Evolutionary conservation across 768 basidiomycete species (phyloP).

Genomic region (Lyophyllum decastes): DNA sequence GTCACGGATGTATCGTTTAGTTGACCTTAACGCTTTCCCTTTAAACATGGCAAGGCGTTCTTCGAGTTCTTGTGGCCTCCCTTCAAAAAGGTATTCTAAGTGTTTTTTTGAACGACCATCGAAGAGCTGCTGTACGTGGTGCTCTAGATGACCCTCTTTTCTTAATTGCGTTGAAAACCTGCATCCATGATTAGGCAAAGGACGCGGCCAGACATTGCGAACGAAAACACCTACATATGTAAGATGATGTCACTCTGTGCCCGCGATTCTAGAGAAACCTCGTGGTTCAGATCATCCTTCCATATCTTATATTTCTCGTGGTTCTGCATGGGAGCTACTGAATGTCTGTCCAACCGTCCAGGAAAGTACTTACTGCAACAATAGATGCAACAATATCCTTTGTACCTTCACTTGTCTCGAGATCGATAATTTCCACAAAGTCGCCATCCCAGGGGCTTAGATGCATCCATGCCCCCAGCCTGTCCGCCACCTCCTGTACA

Average conservation of each 20-base stretch:
- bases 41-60: not conserved
- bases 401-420: not conserved
- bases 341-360: no score
- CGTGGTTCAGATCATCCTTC: not conserved
- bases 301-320: not conserved
- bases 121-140: not conserved
- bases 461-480: not conserved
- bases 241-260: not conserved
- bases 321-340: not conserved
- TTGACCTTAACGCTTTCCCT: not conserved
- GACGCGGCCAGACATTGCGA: no score
- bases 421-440: not conserved
- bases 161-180: not conserved
- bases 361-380: not conserved
- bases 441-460: not conserved
- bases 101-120: not conserved
- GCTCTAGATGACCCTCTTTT: not conserved
- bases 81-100: not conserved
- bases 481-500: not conserved
- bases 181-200: not conserved
- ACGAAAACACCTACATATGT: not conserved
- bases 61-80: no score
- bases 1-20: not conserved
- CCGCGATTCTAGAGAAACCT: no score
- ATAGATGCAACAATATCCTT: not conserved